Base-by-base conservation (phyloP, 345 rosid genomes). In the Pelargonium nanum region DNA sequence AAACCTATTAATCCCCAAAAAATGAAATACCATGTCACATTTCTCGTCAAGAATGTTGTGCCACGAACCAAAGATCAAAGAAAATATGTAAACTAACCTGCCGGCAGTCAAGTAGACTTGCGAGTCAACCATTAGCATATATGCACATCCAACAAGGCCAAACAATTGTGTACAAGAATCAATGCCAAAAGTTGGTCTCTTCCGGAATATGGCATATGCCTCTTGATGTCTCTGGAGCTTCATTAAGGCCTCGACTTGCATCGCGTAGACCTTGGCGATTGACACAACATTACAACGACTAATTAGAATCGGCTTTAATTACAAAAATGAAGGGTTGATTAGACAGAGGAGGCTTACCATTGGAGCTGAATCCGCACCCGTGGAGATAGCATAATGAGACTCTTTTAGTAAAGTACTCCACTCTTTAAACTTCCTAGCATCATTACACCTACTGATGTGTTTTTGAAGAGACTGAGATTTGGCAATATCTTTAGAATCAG, bases 361-460 rank as follows among this genome's bases (percentile, higher is more conserved):
- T 9, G 48, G 48, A 40, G 48, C 48, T 40, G 48, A 40, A 40
- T 40, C 13, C 16, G 48, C 55, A 85, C 91, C 79, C 69, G 65
- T 23, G 89, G 89, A 61, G 89, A 82, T 21, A 83, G 80, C 70
- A 80, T 83, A 0, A 80, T 87, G 72, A 17, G 91, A 71, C 58
- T 78, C 83, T 57, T 74, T 68, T 53, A 88, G 71, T 26, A 83
- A 60, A 75, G 63, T 44, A 6, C 56, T 71, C 91, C 89, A 88
- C 50, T 78, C 79, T 9, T 72, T 73, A 28, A 69, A 70, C 62
- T 66, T 77, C 28, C 81, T 67, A 34, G 91, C 82, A 48, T 69
- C 74, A 0, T 44, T 63, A 30, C 95, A 81, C 32, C 69, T 75
- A 22, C 26, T 75, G 23, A 83, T 60, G 50, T 74, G 75, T 67